Conservation (phyloP, 371 early-diverging fungal genomes). For the Blyttiomyces sp. region DNA sequence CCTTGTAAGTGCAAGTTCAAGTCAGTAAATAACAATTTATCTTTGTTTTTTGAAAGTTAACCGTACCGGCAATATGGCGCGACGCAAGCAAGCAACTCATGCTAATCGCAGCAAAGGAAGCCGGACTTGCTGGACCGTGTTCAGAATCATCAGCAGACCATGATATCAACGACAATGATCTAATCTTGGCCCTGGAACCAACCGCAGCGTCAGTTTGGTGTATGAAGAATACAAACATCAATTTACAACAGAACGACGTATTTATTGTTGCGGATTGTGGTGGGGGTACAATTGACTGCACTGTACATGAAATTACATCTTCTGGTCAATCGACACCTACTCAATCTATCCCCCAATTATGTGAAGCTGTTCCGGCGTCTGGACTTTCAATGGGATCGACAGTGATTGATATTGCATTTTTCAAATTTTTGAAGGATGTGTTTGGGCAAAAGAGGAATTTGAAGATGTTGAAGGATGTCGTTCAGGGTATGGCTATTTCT, state of each 20-base stretch:
- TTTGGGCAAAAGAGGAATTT: neutral
- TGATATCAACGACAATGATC: neutral
- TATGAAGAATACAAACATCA: neutral
- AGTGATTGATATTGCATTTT: conserved; percentile 11
- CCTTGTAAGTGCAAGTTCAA: no score
- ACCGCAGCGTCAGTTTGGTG: conserved; percentile 10
- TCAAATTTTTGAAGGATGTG: neutral
- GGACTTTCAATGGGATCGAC: conserved; percentile 18
- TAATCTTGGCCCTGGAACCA: conserved; percentile 9
- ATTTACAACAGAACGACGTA: conserved; percentile 1
- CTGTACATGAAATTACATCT: conserved; percentile 7
- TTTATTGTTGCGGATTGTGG: conserved; percentile 17
- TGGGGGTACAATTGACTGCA: conserved; percentile 15
- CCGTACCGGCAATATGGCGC: conserved; percentile 7
- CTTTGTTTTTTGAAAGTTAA: neutral
- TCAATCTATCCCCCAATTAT: neutral
- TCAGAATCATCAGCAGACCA: neutral
- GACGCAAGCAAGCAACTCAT: conserved; percentile 6
- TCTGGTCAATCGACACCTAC: no score
- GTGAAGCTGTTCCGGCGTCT: neutral
- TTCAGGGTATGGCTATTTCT: neutral
- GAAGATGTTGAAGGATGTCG: neutral
- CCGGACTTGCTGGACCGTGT: neutral
- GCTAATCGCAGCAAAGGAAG: neutral
- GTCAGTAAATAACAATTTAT: no score